Evolutionary conservation across 495 filamentous ascomycete genomes (phyloP), one percentile per base, ranked within the genome.

Genomic region (Lepraria neglecta): DNA sequence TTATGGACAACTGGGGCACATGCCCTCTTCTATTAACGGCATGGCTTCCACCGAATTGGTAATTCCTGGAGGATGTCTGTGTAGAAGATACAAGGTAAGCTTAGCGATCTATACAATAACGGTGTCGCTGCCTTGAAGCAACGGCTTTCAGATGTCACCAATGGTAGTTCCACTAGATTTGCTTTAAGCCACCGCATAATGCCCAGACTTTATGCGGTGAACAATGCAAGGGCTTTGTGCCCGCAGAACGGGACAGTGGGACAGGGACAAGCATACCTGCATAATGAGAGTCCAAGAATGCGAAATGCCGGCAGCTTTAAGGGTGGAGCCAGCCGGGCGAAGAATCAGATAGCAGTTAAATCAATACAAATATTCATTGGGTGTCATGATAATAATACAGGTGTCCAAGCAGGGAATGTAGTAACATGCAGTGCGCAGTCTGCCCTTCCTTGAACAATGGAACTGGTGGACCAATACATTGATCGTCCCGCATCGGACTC

Each of bases 1-100:
- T 87, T 67, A 89, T 88, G 62, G 86, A 88, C 61, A 88, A 72
- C 64, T 86, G 79, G 61, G 86, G 77, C 51, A 73, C 77, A 76
- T 89, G 86, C 63, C 84, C 86, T 74, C 81, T 76, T 60, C 82
- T 75, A 15, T 57, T 64, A 57, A 75, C 73, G 67, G 80, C 71
- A 69, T 79, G 77, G 71, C 75, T 75, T 74, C 75, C 77, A 65
- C 78, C 75, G 71, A 78, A 74, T 71, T 81, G 80, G 69, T 77
- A 74, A 71, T 77, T 69, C 67, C 75, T 77, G 60, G 75, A 74
- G 70, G 81, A 75, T 76, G 81, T 76, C 81, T 84, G 70, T 61
- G 46, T 61, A 63, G 31, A 53, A 43, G 42, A 61, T 9, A 15
- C 9, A 19, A 17, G 14, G 30, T 61, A 55, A 61, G 59, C 59